Evolutionary conservation across 2,329 filamentous ascomycete genomes (phyloP), one percentile per base, ranked within the genome.

Genomic region (Cladosporium velox): DNA sequence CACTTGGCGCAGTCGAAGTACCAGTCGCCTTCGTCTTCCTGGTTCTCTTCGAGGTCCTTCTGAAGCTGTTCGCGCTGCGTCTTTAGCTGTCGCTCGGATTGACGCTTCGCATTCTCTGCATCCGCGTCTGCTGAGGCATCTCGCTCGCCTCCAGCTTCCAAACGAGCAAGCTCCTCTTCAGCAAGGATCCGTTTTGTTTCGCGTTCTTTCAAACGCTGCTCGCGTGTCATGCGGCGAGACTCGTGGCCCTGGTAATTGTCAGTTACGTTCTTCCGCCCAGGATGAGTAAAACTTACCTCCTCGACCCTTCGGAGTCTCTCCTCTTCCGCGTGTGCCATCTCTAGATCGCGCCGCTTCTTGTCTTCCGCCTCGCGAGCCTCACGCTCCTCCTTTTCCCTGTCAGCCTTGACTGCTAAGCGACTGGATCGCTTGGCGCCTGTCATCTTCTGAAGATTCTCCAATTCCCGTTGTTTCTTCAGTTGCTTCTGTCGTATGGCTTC

Each of bases 381-480:
- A 67, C 92, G 88, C 57, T 94, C 88, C 67, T 90, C 84, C 71
- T 87, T 89, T 73, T 93, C 91, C 69, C 88, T 90, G 75, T 97
- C 93, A 38, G 88, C 82, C 75, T 92, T 96, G 70, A 86, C 86
- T 21, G 94, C 93, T 70, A 99, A 87, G 69, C 95, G 88, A 73
- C 92, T 96, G 0, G 95, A 99, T 69, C 95, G 85, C 80, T 99
- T 99, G 4, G 95, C 94, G 65, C 90, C 91, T n/a, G 92, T 92
- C 80, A 98, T 86, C 76, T 95, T 94, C 72, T 94, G 90, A 70
- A 96, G 79, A 71, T 88, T 92, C 62, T 92, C 82, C 26, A 96
- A 79, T 73, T 98, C 94, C 68, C 89, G 91, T 75, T 96, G 87
- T 72, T 90, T 90, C 83, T 82, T 92, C 85, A 79, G 87, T 80